Base-by-base conservation (phyloP, 2,329 filamentous ascomycete genomes). In the Dactylellina drechsleri region DNA sequence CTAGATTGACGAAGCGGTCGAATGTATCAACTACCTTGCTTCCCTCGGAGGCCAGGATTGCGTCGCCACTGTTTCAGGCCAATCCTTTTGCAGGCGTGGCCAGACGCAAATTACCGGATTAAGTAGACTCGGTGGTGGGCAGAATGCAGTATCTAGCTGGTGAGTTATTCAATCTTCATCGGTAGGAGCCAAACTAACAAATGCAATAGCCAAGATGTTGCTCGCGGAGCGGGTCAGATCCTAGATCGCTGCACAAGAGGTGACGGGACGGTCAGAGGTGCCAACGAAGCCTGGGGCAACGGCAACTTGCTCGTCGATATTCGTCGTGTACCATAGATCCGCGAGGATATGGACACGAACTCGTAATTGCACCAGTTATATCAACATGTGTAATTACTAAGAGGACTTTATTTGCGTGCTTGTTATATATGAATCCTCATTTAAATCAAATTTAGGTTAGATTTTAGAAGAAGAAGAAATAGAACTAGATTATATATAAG, bases 241-340 rank as follows among this genome's bases (percentile, higher is more conserved):
- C 1, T 65, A 23, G 61, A 65, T 31, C 61, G 61, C 15, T 65
- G 61, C 50, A 65, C 31, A 15, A 65, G 61, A 56, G 61, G 49
- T 54, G 61, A 65, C 31, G 61, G 61, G 7, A 65, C 61, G n/a
- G 61, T 65, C n/a, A 53, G 61, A 18, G 61, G 61, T 16, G 61
- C 61, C 16, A 65, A 65, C 15, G 12, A 31, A 31, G 61, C 61
- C 6, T 65, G 49, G 49, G 61, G 61, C 40, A 65, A 65, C 20
- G 61, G 61, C 18, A 65, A 65, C 31, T 20, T 65, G 49, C n/a
- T 65, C 12, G 61, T 65, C 40, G 61, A 65, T 26, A 65, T 65
- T 28, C 49, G 61, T 2, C 61, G 61, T 47, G 23, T n/a, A 2
- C 61, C 61, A 45, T 65, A 65, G 36, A 56, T 31, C 3, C n/a